Evolutionary conservation across 2,329 filamentous ascomycete species (phyloP).

Genomic region (Arthrobotrys sinensis): DNA sequence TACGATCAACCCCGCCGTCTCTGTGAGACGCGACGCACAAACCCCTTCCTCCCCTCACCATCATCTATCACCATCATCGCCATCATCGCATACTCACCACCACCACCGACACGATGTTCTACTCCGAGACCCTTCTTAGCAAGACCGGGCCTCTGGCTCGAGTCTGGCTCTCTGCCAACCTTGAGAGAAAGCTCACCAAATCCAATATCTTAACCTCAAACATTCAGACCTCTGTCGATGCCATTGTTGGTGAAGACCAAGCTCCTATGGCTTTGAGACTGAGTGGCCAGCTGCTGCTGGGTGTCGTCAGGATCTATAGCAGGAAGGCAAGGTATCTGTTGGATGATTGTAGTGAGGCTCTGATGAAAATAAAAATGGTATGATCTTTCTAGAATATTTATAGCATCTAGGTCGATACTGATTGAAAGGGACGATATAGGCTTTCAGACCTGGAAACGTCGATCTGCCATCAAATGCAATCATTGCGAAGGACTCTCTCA

Average conservation of each 20-base stretch:
- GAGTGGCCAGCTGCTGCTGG: conserved; percentile 92
- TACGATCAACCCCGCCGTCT: conserved; percentile 35
- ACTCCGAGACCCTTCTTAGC: conserved; percentile 93
- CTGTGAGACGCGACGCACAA: conserved; percentile 51
- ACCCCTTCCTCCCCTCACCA: background rate
- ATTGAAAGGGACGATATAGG: conserved; percentile 72
- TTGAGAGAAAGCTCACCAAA: conserved; percentile 98
- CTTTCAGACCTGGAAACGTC: conserved; percentile 95
- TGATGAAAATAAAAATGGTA: conserved; percentile 99
- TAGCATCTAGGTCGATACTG: conserved; percentile 64
- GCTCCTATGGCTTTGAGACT: conserved; percentile 94
- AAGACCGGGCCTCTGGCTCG: conserved; percentile 97
- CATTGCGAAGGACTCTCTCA: conserved; percentile 84
- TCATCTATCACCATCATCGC: background rate
- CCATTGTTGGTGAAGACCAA: conserved; percentile 92
- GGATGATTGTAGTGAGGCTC: conserved; percentile 96
- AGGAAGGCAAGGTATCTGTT: conserved; percentile 95
- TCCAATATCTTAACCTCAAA: conserved; percentile 95
- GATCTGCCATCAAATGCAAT: conserved; percentile 89
- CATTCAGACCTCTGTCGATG: conserved; percentile 92
- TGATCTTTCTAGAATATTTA: conserved; percentile 61
- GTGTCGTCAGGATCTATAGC: conserved; percentile 97
- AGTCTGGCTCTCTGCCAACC: conserved; percentile 97
- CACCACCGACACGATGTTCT: conserved; percentile 79
- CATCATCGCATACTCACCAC: background rate